These are phyloP conservation scores for Apiospora phragmitis DNA, from an alignment of 2,329 filamentous ascomycete genomes.

Conservation along the genomic window DNA sequence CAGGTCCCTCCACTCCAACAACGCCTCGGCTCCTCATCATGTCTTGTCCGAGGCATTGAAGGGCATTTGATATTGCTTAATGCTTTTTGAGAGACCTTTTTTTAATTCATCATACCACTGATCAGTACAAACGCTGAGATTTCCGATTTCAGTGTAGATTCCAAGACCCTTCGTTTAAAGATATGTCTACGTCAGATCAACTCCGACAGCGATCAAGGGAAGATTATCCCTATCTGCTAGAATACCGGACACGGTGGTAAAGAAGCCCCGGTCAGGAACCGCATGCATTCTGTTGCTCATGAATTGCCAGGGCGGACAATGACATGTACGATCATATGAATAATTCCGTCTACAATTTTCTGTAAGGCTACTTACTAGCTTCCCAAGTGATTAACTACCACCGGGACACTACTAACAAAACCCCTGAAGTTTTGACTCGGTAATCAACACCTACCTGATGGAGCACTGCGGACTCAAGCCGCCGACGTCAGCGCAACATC, in stretches of 20 bases:
- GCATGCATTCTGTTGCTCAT: slow-evolving; percentile 9
- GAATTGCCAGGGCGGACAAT: slow-evolving; percentile 72
- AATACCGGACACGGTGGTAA: slow-evolving; percentile 86
- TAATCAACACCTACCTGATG: slow-evolving; percentile 88
- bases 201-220: slow-evolving; percentile 64
- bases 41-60: background rate
- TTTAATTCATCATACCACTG: background rate
- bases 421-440: slow-evolving; percentile 71
- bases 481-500: slow-evolving; percentile 69
- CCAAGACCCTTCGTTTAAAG: background rate
- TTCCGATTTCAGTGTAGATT: background rate
- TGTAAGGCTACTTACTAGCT: slow-evolving; percentile 45
- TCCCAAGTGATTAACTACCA: background rate
- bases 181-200: slow-evolving; percentile 34
- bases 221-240: slow-evolving; percentile 77
- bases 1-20: background rate
- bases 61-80: background rate
- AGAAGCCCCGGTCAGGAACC: slow-evolving; percentile 19
- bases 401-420: background rate
- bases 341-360: slow-evolving; percentile 82
- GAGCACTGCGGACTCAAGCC: slow-evolving; percentile 74
- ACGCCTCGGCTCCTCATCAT: background rate
- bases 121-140: background rate
- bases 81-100: background rate
- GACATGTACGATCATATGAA: slow-evolving; percentile 89